Evolutionary conservation across 768 basidiomycete species (phyloP).

Genomic region (Termitomyces sp.): DNA sequence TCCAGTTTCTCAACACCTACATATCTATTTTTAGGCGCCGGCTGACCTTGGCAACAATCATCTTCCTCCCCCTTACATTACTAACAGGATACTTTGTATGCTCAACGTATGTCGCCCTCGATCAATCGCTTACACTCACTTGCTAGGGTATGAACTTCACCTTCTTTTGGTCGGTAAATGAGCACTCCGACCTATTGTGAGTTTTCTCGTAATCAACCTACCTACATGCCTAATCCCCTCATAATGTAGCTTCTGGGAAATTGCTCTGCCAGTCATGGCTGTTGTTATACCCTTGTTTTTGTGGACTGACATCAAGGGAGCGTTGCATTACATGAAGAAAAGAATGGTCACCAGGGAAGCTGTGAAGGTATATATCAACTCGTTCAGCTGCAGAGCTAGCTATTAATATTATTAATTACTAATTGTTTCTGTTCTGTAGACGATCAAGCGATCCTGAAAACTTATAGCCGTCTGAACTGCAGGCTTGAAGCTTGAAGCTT

Average conservation of each 20-base stretch:
- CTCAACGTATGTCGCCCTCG: constrained; percentile 4
- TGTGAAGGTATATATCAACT: constrained; percentile 30
- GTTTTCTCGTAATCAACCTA: constrained; percentile 16
- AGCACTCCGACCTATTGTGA: constrained; percentile 44
- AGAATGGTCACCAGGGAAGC: constrained; percentile 28
- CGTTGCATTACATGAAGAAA: constrained; percentile 47
- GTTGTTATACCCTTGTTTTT: constrained; percentile 55
- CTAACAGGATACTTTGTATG: constrained; percentile 73
- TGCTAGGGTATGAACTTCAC: constrained; percentile 68
- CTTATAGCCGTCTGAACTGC: background rate
- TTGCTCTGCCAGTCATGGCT: constrained; percentile 60
- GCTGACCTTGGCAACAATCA: constrained; percentile 64
- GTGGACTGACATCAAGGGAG: constrained; percentile 46
- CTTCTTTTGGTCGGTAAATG: constrained; percentile 44
- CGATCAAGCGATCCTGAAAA: constrained; percentile 13
- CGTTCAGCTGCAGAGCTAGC: background rate
- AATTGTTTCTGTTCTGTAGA: constrained; percentile 1
- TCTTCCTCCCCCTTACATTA: constrained; percentile 67
- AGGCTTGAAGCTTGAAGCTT: no score
- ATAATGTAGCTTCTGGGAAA: constrained; percentile 59
- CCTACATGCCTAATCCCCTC: background rate
- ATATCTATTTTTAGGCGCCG: constrained; percentile 45
- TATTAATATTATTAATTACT: background rate
- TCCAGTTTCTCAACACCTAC: background rate
- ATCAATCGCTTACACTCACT: background rate